These are phyloP conservation scores for Emmonsia crescens DNA, from an alignment of 2,329 filamentous ascomycete genomes.

Conservation along the genomic window DNA sequence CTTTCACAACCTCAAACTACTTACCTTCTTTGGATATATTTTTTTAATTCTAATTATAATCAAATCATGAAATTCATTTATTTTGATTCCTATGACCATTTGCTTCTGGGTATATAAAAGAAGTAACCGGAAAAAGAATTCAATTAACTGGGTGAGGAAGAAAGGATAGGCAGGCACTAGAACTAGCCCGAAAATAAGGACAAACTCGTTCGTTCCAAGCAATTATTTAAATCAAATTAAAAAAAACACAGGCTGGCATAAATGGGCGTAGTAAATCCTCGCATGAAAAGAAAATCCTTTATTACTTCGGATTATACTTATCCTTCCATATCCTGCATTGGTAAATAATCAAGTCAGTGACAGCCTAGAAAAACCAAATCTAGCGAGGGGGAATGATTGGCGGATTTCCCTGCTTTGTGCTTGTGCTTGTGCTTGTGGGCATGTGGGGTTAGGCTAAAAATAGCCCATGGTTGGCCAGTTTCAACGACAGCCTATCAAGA, in stretches of 20 bases:
- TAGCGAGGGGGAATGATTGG: not conserved
- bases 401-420: not conserved
- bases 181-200: not conserved
- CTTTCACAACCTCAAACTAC: not conserved
- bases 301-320: conserved; percentile 60
- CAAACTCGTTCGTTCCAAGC: no score
- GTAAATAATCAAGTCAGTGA: not conserved
- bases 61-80: not conserved
- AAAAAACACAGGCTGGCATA: not conserved
- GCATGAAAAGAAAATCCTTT: not conserved
- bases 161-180: no score
- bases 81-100: not conserved
- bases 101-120: not conserved
- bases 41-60: conserved; percentile 2
- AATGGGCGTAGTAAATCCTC: not conserved
- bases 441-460: not conserved
- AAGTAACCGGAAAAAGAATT: not conserved
- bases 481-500: not conserved
- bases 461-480: not conserved
- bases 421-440: not conserved
- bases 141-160: no score
- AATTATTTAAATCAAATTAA: no score
- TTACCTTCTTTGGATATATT: conserved; percentile 3
- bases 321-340: conserved; percentile 86
- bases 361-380: not conserved